phyloP scores from a whole-genome alignment of 2,329 filamentous ascomycete genomes.

The Phoma sp. region DNA sequence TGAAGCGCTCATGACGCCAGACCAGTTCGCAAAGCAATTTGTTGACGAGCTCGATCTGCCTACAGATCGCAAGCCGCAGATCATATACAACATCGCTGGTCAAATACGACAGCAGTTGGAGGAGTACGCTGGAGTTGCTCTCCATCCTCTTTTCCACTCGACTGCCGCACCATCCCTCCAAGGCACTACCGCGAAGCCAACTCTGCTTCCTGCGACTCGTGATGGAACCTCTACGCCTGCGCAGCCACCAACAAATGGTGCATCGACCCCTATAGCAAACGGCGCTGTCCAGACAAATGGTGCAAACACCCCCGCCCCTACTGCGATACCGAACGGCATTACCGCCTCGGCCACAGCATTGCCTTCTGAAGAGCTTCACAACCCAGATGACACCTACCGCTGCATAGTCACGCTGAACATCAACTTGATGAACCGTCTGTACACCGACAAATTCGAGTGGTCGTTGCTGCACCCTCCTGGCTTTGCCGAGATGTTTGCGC shows the following conservation, averaged over 20 bases:
- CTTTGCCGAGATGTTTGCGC: conserved; percentile 89
- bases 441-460: conserved; percentile 98
- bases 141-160: conserved; percentile 90
- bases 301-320: conserved; percentile 55
- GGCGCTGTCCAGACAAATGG: conserved; percentile 53
- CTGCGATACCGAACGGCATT: conserved; percentile 61
- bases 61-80: conserved; percentile 65
- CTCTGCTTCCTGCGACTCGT: conserved; percentile 54
- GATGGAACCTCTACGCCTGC: conserved; percentile 59
- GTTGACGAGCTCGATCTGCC: conserved; percentile 94
- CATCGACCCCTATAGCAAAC: conserved; percentile 62
- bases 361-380: conserved; percentile 74
- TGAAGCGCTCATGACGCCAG: conserved; percentile 90
- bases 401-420: conserved; percentile 92
- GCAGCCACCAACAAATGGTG: conserved; percentile 56
- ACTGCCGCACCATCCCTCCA: conserved; percentile 40
- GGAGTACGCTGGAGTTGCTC: conserved; percentile 91
- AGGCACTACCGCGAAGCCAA: conserved; percentile 39
- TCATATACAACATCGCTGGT: conserved; percentile 83
- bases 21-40: conserved; percentile 89
- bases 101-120: conserved; percentile 95
- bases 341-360: conserved; percentile 72
- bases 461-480: conserved; percentile 90
- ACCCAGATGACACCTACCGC: conserved; percentile 92
- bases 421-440: conserved; percentile 87